These are phyloP conservation scores for Leptographium lundbergii DNA, from an alignment of 2,329 filamentous ascomycete genomes.

Conservation along the genomic window DNA sequence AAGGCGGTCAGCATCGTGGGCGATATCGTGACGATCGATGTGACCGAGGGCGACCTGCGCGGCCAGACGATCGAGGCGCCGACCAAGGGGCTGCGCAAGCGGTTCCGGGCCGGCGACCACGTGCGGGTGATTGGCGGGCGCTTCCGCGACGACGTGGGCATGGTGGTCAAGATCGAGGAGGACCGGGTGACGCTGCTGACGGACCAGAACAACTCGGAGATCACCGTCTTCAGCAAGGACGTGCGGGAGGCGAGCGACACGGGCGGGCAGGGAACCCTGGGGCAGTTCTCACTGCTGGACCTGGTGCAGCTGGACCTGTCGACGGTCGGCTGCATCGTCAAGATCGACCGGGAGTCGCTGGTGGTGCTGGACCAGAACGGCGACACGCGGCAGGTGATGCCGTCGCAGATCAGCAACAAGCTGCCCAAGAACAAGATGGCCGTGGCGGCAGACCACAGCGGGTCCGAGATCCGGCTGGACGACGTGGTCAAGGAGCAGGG, in stretches of 20 bases:
- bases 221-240: constrained; percentile 97
- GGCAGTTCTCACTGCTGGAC: constrained; percentile 84
- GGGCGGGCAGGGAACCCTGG: constrained; percentile 71
- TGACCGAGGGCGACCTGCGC: constrained; percentile 67
- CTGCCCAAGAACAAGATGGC: constrained; percentile 70
- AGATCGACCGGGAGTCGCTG: constrained; percentile 87
- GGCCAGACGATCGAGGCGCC: constrained; percentile 88
- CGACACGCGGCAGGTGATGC: constrained; percentile 67
- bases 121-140: constrained; percentile 97
- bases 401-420: constrained; percentile 85
- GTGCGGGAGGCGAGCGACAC: constrained; percentile 86
- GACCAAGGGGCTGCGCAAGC: constrained; percentile 80
- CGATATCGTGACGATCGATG: constrained; percentile 81
- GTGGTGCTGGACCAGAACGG: constrained; percentile 85
- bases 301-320: constrained; percentile 86
- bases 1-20: constrained; percentile 75
- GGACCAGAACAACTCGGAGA: constrained; percentile 84
- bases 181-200: constrained; percentile 88
- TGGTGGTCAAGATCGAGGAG: constrained; percentile 87
- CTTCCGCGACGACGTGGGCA: constrained; percentile 89
- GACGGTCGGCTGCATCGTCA: constrained; percentile 86
- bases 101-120: constrained; percentile 87
- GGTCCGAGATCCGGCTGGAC: constrained; percentile 81
- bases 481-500: constrained; percentile 86
- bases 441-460: constrained; percentile 84